phyloP scores from a whole-genome alignment of 2,329 filamentous ascomycete genomes.

The Plenodomus tracheiphilus region DNA sequence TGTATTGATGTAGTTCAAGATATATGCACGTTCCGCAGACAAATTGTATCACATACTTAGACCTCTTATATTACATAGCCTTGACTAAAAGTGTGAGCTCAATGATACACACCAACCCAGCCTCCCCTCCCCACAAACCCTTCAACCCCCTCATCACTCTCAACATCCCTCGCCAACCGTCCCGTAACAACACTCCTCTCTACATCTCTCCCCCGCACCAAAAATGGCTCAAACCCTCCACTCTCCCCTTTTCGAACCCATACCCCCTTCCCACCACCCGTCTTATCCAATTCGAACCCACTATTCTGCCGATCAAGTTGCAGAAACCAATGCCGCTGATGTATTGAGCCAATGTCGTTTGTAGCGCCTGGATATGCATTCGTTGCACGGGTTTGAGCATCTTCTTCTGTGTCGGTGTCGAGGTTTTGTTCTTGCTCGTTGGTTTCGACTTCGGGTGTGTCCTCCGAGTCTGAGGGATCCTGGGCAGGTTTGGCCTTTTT shows the following conservation, averaged over 20 bases:
- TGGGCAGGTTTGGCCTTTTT: not conserved
- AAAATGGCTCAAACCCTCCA: conserved; percentile 60
- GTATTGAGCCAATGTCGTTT: conserved; percentile 68
- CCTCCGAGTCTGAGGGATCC: conserved; percentile 15
- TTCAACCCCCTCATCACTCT: conserved; percentile 63
- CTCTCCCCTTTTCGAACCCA: conserved; percentile 25
- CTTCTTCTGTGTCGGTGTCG: conserved; percentile 50
- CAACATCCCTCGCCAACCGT: conserved; percentile 60
- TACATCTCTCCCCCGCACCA: conserved; percentile 61
- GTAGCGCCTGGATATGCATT: conserved; percentile 69
- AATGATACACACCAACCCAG: conserved; percentile 61
- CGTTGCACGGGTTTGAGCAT: conserved; percentile 53
- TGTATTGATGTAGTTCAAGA: too few relatives aligned
- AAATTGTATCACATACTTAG: too few relatives aligned
- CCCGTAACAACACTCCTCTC: conserved; percentile 72
- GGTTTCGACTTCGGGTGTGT: not conserved
- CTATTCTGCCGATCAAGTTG: conserved; percentile 63
- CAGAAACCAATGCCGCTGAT: conserved; percentile 69
- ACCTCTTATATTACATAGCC: too few relatives aligned
- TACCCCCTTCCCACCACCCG: conserved; percentile 1
- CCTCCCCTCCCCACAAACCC: conserved; percentile 62
- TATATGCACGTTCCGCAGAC: too few relatives aligned
- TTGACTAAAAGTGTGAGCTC: not conserved
- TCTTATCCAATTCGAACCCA: conserved; percentile 55
- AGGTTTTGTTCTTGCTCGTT: conserved; percentile 15